Evolutionary conservation across 192 early-diverging fungal species (phyloP), one percentile per base, ranked within the genome.

Genomic region (Mortierella alpina): DNA sequence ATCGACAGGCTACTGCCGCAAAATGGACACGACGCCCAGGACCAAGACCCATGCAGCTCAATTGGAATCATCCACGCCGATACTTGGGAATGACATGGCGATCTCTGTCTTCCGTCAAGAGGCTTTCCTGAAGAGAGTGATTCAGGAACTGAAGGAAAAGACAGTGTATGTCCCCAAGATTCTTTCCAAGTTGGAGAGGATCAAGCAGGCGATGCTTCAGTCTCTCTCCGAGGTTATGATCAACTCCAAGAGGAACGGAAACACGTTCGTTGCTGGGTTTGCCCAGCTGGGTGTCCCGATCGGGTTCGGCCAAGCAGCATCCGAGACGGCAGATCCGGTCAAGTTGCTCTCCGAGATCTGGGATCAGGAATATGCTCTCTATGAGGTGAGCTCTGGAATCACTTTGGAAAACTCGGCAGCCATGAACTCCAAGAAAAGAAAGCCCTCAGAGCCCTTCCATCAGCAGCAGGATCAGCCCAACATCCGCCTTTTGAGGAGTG

Each of bases 101-200:
- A 89, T 92, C 51, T 89, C 89, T 45, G 66, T 93, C 10, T 92
- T 95, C 75, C 85, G 79, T 20, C 94, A 95, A 58, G 90, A 92
- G 63, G 58, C 67, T 2, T 89, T 94, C 75, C 75, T 94, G 51
- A 88, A 87, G 66, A 54, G 69, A 18, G 40, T 93, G 11, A 44
- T 90, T 41, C 80, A 81, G 42, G 71, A 72, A 51, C 59, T 82
- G 51, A 83, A 89, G 67, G 70, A 82, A 46, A 83, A 82, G 77
- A 72, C 77, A 0, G 77, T 64, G 10, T 70, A 80, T n/a, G 77
- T 64, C 5, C 70, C 77, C 20, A 72, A 80, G 41, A 72, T 80
- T 17, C 51, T 80, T n/a, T 31, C 53, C 9, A 67, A 58, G 9
- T 44, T 80, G 6, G 77, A 80, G 23, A 44, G 60, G 47, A 80